Evolutionary conservation across 2,329 filamentous ascomycete genomes (phyloP), one percentile per base, ranked within the genome.

Genomic region (Orbilia javanica): DNA sequence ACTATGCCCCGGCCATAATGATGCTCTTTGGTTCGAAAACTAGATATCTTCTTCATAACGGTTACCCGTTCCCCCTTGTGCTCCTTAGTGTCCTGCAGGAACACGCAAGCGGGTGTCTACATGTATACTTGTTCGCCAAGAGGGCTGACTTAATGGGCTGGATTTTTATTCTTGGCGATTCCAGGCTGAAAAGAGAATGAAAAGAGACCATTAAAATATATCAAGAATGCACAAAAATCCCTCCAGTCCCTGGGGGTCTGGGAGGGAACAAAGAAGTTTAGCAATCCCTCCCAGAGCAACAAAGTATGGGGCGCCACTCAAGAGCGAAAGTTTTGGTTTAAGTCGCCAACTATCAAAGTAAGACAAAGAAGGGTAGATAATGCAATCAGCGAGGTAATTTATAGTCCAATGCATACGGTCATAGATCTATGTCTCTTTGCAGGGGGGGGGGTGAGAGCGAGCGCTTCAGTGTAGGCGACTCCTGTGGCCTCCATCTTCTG

Each of bases 341-440:
- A 5, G 60, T 50, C 48, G 48, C 36, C 69, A 65, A 39, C 60
- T 66, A 39, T 63, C 62, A 55, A 27, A 11, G 62, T 50, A 29
- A 8, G 60, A 66, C 53, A 72, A 52, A 31, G 25, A 42, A 42
- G 7, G 18, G 13, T 4, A 42, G 13, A 4, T 7, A 42, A 42
- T 42, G 8, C n/a, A 42, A 15, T 18, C n/a, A 6, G 13, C n/a
- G 6, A n/a, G n/a, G 42, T 44, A 44, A 1, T 20, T 44, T 44
- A n/a, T n/a, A 15, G 42, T n/a, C n/a, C n/a, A n/a, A n/a, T n/a
- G n/a, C n/a, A 4, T 7, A 8, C 8, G 7, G 8, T 20, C 3
- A 7, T 44, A n/a, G 39, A 36, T 36, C 8, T 36, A 36, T 36
- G 13, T 36, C 34, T 36, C 34, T n/a, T n/a, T n/a, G n/a, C n/a